These are phyloP conservation scores for Trichoderma virens DNA, from an alignment of 495 filamentous ascomycete genomes.

Conservation along the genomic window DNA sequence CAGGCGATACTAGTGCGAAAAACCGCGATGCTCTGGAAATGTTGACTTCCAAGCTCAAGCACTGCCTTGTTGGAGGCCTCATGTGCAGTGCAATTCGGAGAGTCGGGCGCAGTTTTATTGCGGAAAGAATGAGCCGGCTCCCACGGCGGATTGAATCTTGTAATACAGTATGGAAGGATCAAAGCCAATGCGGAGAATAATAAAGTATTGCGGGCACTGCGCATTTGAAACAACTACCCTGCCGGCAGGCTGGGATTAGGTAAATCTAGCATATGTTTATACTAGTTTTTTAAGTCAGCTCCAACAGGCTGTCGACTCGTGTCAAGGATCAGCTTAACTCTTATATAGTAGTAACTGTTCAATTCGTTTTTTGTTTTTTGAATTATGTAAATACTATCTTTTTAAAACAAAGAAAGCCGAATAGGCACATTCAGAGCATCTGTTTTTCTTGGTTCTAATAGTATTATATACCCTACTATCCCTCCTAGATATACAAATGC, in stretches of 20 bases:
- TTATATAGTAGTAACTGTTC: too few species aligned
- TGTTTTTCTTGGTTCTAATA: background rate
- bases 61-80: background rate
- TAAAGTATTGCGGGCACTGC: too few species aligned
- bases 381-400: background rate
- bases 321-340: too few species aligned
- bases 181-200: too few species aligned
- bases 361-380: too few species aligned
- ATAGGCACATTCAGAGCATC: background rate
- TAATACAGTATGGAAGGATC: too few species aligned
- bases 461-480: background rate
- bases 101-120: background rate
- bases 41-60: background rate
- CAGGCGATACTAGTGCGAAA: background rate
- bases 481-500: background rate
- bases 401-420: background rate
- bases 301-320: too few species aligned
- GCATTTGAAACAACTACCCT: too few species aligned
- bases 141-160: too few species aligned
- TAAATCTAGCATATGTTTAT: too few species aligned
- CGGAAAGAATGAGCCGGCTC: background rate
- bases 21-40: background rate
- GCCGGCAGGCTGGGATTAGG: too few species aligned
- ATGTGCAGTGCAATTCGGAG: background rate
- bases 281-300: too few species aligned